Evolutionary conservation across 768 basidiomycete genomes (phyloP).

Genomic region (Mycena alexandri): DNA sequence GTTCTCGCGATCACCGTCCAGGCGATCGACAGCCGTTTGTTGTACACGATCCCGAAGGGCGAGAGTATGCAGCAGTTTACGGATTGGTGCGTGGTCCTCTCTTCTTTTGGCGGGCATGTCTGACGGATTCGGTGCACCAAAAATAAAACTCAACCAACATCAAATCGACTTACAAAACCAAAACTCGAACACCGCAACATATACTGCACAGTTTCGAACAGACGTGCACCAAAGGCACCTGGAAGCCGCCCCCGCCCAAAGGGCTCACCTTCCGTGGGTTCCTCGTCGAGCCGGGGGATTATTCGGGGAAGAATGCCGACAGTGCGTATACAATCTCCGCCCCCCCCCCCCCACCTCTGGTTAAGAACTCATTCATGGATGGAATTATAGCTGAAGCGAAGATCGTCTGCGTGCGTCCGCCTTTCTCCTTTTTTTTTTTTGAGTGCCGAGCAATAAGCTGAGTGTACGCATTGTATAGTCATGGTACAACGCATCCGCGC

Average conservation of each 20-base stretch:
- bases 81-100: not conserved
- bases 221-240: slow-evolving; percentile 11
- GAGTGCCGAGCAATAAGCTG: not conserved
- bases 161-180: not conserved
- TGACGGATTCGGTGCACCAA: too few relatives aligned
- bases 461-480: slow-evolving; percentile 12
- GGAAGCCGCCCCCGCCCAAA: slow-evolving; percentile 9
- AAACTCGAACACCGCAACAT: too few relatives aligned
- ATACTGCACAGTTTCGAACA: slow-evolving; percentile 6
- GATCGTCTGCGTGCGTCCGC: slow-evolving; percentile 16
- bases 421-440: not conserved
- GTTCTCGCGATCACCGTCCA: not conserved
- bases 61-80: slow-evolving; percentile 5
- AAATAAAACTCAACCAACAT: slow-evolving; percentile 2
- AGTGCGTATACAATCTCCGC: slow-evolving; percentile 5
- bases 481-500: slow-evolving; percentile 20
- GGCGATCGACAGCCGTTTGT: slow-evolving; percentile 19
- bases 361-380: not conserved
- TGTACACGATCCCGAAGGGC: slow-evolving; percentile 18
- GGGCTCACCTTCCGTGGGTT: slow-evolving; percentile 11
- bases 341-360: not conserved
- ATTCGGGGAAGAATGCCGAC: slow-evolving; percentile 13
- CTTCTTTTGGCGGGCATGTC: too few relatives aligned
- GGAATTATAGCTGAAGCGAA: slow-evolving; percentile 14
- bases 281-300: slow-evolving; percentile 24